Conservation (phyloP, 257 asterid genomes). For the Solanum etuberosum region DNA sequence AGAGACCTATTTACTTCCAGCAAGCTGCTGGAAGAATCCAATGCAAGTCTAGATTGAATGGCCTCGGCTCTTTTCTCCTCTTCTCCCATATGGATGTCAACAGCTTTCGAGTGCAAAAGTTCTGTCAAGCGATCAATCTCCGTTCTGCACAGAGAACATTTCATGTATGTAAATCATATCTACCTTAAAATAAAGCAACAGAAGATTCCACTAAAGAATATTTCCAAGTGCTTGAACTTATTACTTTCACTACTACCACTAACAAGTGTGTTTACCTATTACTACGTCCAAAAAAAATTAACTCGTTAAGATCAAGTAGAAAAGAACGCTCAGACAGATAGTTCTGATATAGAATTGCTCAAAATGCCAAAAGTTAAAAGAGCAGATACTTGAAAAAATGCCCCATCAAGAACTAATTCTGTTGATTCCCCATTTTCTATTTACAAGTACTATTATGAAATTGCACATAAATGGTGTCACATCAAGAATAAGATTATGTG, state of each 20-base stretch:
- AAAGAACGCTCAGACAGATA: background rate
- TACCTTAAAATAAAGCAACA: background rate
- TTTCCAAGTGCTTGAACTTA: background rate
- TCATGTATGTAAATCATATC: background rate
- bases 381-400: background rate
- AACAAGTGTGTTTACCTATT: background rate
- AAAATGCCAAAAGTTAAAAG: background rate
- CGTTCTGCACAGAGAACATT: conserved; percentile 38
- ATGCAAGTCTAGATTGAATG: conserved; percentile 11
- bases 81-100: conserved; percentile 19
- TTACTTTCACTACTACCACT: background rate
- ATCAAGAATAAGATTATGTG: background rate
- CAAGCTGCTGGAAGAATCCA: conserved; percentile 17
- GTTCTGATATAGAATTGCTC: background rate
- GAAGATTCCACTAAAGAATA: background rate
- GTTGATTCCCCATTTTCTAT: background rate
- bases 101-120: conserved; percentile 61
- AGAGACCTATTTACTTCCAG: conserved; percentile 20
- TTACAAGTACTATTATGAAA: background rate
- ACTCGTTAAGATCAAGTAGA: background rate
- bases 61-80: conserved; percentile 16
- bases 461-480: background rate
- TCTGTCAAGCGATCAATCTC: conserved; percentile 64
- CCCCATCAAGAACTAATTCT: background rate
- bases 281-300: background rate